These are phyloP conservation scores for Xylaria nigripes DNA, from an alignment of 495 filamentous ascomycete species.

Conservation along the genomic window DNA sequence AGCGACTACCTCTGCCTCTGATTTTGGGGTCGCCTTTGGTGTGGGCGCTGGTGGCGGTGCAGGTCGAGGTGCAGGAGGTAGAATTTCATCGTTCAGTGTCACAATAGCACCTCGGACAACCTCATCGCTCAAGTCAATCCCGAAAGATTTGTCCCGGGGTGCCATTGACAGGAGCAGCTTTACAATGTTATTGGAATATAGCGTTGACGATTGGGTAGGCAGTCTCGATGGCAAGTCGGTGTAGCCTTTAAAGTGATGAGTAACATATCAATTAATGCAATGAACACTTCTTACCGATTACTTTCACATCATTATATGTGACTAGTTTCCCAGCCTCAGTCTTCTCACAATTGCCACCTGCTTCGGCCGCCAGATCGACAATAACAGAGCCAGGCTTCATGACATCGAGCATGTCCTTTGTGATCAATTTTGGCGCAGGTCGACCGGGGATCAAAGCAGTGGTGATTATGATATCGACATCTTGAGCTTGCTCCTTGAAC, in stretches of 20 bases:
- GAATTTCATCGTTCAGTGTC: slow-evolving; percentile 60
- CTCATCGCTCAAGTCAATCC: slow-evolving; percentile 67
- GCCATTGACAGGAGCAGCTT: slow-evolving; percentile 73
- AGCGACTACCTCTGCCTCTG: slow-evolving; percentile 51
- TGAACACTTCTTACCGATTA: slow-evolving; percentile 52
- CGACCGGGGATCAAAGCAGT: slow-evolving; percentile 73
- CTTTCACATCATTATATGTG: slow-evolving; percentile 63
- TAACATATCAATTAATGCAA: background rate
- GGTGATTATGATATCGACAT: slow-evolving; percentile 83
- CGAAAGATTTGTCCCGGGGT: slow-evolving; percentile 63
- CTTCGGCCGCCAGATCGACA: slow-evolving; percentile 74
- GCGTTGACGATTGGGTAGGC: slow-evolving; percentile 70
- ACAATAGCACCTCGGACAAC: slow-evolving; percentile 75
- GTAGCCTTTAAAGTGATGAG: slow-evolving; percentile 46
- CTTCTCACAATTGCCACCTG: slow-evolving; percentile 71
- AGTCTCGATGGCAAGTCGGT: slow-evolving; percentile 74
- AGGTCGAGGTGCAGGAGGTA: slow-evolving; percentile 63
- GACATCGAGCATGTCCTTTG: slow-evolving; percentile 62
- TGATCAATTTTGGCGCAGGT: slow-evolving; percentile 69
- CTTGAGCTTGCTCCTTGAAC: slow-evolving; percentile 69
- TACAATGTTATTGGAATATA: slow-evolving; percentile 83
- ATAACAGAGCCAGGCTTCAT: slow-evolving; percentile 79
- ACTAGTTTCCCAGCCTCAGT: slow-evolving; percentile 60
- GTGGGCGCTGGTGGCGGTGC: slow-evolving; percentile 58
- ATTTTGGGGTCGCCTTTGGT: slow-evolving; percentile 39